Percentiles rank a stretch among this genome's conserved stretches.
Conservation (phyloP, 2,329 filamentous ascomycete species). For the Aureobasidium sp. region DNA sequence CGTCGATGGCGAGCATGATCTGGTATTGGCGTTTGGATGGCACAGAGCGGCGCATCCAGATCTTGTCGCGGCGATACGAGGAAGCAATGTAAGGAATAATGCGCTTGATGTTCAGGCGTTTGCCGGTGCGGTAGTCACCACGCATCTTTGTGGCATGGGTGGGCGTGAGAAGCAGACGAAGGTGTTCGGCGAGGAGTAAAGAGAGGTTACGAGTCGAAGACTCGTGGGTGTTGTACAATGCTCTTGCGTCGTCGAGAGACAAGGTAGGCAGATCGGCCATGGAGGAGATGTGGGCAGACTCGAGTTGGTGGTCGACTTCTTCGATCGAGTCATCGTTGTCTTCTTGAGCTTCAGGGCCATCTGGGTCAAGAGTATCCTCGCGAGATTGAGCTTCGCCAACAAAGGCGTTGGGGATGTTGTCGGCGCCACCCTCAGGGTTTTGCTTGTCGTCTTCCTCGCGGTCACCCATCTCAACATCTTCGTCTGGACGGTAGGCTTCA, state of each 20-base stretch:
- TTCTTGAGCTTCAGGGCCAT: constrained; percentile 20
- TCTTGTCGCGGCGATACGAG: constrained; percentile 98
- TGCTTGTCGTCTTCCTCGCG: constrained; percentile 22
- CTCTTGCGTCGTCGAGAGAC: constrained; percentile 51
- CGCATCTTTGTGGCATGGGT: constrained; percentile 94
- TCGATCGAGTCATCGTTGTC: constrained; percentile 30
- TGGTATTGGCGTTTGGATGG: constrained; percentile 94
- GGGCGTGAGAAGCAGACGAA: constrained; percentile 89
- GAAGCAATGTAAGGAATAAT: constrained; percentile 99
- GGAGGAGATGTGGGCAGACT: constrained; percentile 60
- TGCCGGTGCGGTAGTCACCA: constrained; percentile 93
- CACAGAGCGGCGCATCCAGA: constrained; percentile 93
- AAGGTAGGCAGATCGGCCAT: constrained; percentile 6
- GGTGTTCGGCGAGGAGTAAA: constrained; percentile 82
- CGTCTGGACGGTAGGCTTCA: constrained; percentile 30
- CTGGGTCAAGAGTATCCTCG: constrained; percentile 22
- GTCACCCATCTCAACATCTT: constrained; percentile 31
- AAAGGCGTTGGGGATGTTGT: constrained; percentile 36
- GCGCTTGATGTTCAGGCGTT: constrained; percentile 97
- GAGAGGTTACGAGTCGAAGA: constrained; percentile 77
- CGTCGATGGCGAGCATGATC: constrained; percentile 94
- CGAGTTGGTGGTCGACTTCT: constrained; percentile 54
- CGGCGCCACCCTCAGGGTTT: constrained; percentile 20
- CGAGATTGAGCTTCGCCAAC: constrained; percentile 39
- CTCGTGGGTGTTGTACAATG: constrained; percentile 82